Evolutionary conservation across 495 filamentous ascomycete species (phyloP).

Genomic region (Aspergillus campestris): DNA sequence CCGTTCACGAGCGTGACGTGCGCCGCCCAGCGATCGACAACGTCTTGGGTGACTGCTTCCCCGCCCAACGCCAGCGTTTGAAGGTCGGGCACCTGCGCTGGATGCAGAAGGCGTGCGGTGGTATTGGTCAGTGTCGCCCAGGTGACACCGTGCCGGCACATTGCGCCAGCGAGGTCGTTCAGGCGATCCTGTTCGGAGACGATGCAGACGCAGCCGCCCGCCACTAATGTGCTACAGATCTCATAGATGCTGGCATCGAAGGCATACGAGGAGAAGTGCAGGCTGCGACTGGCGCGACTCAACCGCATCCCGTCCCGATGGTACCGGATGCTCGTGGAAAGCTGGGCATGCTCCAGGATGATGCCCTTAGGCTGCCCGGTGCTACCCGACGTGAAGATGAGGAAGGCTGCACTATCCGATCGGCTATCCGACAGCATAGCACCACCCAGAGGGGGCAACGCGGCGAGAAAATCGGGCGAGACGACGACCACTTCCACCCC

Average conservation of each 20-base stretch:
- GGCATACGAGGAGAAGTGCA: conserved; percentile 11
- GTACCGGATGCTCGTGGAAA: too few species aligned
- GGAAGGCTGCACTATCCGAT: too few species aligned
- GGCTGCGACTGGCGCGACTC: background rate
- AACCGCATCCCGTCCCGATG: too few species aligned
- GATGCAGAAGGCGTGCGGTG: background rate
- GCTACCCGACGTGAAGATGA: too few species aligned
- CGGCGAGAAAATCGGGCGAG: too few species aligned
- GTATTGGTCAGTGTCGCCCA: conserved; percentile 5
- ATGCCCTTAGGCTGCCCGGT: too few species aligned
- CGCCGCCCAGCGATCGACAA: conserved; percentile 2
- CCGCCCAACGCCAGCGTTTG: conserved; percentile 8
- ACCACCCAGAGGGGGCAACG: too few species aligned
- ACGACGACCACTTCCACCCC: too few species aligned
- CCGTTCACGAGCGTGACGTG: conserved; percentile 5
- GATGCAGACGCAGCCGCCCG: conserved; percentile 10
- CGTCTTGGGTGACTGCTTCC: conserved; percentile 6
- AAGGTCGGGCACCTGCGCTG: background rate
- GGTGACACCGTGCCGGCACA: conserved; percentile 2
- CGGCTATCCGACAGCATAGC: too few species aligned
- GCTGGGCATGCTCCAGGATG: too few species aligned
- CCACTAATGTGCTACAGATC: conserved; percentile 5
- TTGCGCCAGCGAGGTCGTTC: background rate
- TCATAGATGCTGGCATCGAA: conserved; percentile 10
- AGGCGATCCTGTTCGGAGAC: conserved; percentile 7